phyloP scores from a whole-genome alignment of 2,329 filamentous ascomycete genomes.

The Beauveria sp. region DNA sequence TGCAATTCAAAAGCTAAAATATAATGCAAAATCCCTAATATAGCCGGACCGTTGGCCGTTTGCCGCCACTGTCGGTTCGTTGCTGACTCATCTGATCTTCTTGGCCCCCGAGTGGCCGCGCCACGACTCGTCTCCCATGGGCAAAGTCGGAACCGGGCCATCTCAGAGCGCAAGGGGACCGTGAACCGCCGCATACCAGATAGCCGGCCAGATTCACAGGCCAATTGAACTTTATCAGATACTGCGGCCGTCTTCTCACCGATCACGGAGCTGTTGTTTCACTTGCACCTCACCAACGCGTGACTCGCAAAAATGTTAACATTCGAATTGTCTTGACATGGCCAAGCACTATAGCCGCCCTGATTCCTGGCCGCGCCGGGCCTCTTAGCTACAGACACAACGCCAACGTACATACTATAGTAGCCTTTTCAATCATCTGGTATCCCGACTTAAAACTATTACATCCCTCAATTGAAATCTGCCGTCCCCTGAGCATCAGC shows the following conservation, averaged over 20 bases:
- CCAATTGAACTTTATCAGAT: neutral
- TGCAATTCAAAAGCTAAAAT: too few relatives aligned
- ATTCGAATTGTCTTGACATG: neutral
- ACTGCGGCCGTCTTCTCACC: neutral
- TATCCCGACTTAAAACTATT: neutral
- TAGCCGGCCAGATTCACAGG: neutral
- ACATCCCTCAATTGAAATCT: conserved; percentile 37
- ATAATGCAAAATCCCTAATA: too few relatives aligned
- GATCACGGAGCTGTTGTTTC: neutral
- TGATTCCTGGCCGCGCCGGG: neutral
- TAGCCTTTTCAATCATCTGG: neutral
- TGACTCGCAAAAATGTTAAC: neutral
- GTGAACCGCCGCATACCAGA: neutral
- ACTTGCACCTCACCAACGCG: neutral
- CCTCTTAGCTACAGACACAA: conserved; percentile 2
- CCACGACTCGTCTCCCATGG: neutral
- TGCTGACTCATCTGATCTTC: neutral
- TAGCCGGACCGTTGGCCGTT: neutral
- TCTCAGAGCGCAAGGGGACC: neutral
- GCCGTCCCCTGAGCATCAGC: conserved; percentile 41
- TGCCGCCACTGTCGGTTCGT: neutral
- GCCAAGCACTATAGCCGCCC: neutral
- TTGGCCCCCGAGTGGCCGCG: neutral
- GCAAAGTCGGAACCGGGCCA: conserved; percentile 2
- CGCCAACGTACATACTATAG: neutral